Evolutionary conservation across 2,329 filamentous ascomycete genomes (phyloP).

Genomic region (Trichoderma hamatum): DNA sequence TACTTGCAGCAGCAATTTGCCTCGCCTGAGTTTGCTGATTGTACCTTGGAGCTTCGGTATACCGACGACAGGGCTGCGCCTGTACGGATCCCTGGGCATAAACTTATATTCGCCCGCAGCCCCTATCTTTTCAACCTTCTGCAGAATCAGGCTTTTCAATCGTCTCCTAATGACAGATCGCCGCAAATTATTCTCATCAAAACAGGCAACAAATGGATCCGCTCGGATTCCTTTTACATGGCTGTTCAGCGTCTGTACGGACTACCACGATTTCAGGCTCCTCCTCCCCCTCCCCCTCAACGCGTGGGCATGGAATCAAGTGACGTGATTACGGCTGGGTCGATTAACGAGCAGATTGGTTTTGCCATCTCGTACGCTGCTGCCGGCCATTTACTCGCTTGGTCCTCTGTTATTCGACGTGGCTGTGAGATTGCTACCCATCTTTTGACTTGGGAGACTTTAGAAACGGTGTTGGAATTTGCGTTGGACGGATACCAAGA

Average conservation of each 20-base stretch:
- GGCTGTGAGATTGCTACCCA: conserved; percentile 63
- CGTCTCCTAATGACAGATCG: conserved; percentile 32
- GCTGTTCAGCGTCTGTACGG: conserved; percentile 62
- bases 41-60: conserved; percentile 51
- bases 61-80: conserved; percentile 43
- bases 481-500: conserved; percentile 48
- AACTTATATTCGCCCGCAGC: conserved; percentile 59
- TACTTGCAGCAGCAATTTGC: conserved; percentile 46
- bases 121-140: conserved; percentile 36
- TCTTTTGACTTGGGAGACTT: conserved; percentile 63
- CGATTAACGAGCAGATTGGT: conserved; percentile 50
- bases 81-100: conserved; percentile 56
- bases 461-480: conserved; percentile 65
- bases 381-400: conserved; percentile 60
- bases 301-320: conserved; percentile 35
- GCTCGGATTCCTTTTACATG: conserved; percentile 59
- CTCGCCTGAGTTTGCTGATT: conserved; percentile 45
- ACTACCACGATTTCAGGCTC: conserved; percentile 50
- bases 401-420: conserved; percentile 57
- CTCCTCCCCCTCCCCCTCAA: conserved; percentile 39
- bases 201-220: conserved; percentile 56
- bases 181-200: conserved; percentile 46
- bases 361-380: conserved; percentile 68
- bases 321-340: conserved; percentile 44
- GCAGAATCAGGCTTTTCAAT: conserved; percentile 38